Conservation (phyloP, 2,329 filamentous ascomycete genomes). For the Fusarium keratoplasticum region DNA sequence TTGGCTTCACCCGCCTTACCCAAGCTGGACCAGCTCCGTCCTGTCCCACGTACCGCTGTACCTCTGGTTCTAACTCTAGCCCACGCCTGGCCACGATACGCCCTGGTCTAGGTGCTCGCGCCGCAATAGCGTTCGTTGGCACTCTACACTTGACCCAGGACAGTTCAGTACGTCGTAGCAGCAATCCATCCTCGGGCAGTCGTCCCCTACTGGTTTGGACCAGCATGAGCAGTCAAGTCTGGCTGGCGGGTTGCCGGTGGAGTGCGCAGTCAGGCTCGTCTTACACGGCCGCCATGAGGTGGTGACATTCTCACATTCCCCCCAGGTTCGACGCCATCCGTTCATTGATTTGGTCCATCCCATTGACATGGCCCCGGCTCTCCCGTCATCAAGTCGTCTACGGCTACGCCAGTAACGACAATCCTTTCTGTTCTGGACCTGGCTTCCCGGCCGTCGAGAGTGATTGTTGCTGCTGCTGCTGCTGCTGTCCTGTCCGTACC, state of each 20-base stretch:
- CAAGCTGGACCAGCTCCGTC: slow-evolving; percentile 7
- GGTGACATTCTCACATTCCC: slow-evolving; percentile 20
- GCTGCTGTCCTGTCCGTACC: not conserved
- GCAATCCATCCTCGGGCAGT: not conserved
- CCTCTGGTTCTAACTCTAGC: not conserved
- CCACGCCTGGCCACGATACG: slow-evolving; percentile 6
- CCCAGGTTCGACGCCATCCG: slow-evolving; percentile 8
- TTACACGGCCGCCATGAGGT: slow-evolving; percentile 14
- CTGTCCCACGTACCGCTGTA: not conserved
- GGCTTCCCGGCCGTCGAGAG: slow-evolving; percentile 13
- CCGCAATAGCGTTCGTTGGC: not conserved
- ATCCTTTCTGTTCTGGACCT: slow-evolving; percentile 33
- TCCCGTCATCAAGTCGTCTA: slow-evolving; percentile 9
- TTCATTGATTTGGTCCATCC: slow-evolving; percentile 8
- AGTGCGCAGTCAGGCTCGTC: slow-evolving; percentile 15
- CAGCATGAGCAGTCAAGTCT: not conserved
- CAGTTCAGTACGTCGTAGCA: not conserved
- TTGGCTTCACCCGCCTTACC: slow-evolving; percentile 9
- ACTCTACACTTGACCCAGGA: not conserved
- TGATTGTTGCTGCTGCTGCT: not conserved
- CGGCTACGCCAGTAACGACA: slow-evolving; percentile 6
- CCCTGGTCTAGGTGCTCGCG: slow-evolving; percentile 3
- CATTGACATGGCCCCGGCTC: slow-evolving; percentile 12
- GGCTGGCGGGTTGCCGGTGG: not conserved
- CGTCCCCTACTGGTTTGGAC: not conserved